Conservation (phyloP, 352 stramenopile species). For the Phytophthora litchii region DNA sequence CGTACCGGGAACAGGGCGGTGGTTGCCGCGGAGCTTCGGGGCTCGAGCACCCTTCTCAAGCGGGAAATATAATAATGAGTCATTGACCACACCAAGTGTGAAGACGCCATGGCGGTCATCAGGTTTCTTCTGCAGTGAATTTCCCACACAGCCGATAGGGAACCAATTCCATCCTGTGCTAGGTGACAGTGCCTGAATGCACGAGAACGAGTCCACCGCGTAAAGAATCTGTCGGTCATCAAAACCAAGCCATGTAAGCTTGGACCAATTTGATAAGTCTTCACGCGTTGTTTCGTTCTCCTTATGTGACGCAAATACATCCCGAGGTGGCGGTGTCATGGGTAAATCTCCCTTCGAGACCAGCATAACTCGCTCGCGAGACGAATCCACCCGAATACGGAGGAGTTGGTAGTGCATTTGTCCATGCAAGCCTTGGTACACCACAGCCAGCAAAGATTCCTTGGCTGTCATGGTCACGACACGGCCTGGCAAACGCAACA, state of each 20-base stretch:
- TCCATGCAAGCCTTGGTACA: constrained; percentile 61
- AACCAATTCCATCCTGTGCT: constrained; percentile 74
- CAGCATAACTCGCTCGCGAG: constrained; percentile 49
- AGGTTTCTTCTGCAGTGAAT: constrained; percentile 62
- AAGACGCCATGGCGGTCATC: constrained; percentile 66
- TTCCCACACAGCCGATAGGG: constrained; percentile 71
- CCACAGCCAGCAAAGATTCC: constrained; percentile 60
- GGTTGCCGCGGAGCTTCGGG: constrained; percentile 66
- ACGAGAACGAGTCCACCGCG: constrained; percentile 69
- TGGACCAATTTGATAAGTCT: constrained; percentile 58
- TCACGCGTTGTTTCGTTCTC: constrained; percentile 56
- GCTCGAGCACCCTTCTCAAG: constrained; percentile 49
- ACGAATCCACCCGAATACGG: constrained; percentile 44
- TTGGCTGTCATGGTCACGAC: constrained; percentile 78
- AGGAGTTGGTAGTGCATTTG: constrained; percentile 64
- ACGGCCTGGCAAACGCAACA: constrained; percentile 65
- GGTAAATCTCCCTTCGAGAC: constrained; percentile 59
- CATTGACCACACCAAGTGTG: constrained; percentile 72
- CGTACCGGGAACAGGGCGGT: constrained; percentile 77
- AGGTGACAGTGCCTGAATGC: constrained; percentile 61
- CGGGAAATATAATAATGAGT: constrained; percentile 77
- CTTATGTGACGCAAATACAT: constrained; percentile 77
- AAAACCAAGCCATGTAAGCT: constrained; percentile 76
- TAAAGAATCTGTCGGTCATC: constrained; percentile 79
- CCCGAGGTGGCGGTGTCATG: constrained; percentile 56